Percentiles rank a stretch among this genome's conserved stretches.
phyloP scores from a whole-genome alignment of 163 green algal genomes.

The Scenedesmus sp. region DNA sequence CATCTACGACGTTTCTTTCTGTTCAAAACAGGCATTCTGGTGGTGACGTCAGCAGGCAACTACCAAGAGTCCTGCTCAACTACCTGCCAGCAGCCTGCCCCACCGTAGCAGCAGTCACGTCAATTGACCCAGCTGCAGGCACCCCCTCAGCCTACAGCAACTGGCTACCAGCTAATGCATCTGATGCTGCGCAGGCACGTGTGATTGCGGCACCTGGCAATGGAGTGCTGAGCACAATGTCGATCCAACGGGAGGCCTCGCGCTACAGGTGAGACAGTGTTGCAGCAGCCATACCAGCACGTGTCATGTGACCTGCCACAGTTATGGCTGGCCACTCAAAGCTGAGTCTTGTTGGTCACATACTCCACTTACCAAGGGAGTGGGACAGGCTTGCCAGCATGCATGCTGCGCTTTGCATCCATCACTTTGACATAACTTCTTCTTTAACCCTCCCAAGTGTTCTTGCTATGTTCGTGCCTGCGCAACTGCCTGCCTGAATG shows the following conservation, averaged over 20 bases:
- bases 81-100: background rate
- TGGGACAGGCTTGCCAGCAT: too few species aligned
- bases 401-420: too few species aligned
- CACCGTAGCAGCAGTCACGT: background rate
- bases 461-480: too few species aligned
- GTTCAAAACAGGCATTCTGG: background rate
- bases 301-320: background rate
- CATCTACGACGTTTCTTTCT: too few species aligned
- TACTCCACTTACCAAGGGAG: too few species aligned
- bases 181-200: background rate
- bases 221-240: background rate
- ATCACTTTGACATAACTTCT: too few species aligned
- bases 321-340: too few species aligned
- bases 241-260: background rate
- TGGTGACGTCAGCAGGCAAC: conserved; percentile 4
- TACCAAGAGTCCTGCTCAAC: background rate
- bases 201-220: background rate
- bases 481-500: background rate
- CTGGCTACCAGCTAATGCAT: background rate
- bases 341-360: too few species aligned
- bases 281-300: background rate
- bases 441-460: too few species aligned
- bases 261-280: background rate
- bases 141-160: background rate
- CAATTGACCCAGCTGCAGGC: background rate